Conservation (phyloP, 306 rosid genomes). For the Elaeagnus macrophylla region DNA sequence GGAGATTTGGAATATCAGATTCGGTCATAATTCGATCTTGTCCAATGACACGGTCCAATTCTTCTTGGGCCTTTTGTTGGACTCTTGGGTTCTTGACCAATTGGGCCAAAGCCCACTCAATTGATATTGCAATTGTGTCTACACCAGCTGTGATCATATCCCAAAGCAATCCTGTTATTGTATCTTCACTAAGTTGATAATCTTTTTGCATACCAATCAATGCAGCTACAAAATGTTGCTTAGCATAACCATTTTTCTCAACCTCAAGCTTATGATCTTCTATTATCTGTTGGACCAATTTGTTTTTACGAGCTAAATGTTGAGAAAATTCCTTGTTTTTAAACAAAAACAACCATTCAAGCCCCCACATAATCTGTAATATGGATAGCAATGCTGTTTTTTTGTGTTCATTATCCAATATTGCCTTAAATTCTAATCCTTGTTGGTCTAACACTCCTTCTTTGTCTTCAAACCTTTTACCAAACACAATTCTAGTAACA, state of each 20-base stretch:
- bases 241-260: constrained; percentile 43
- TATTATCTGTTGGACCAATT: constrained; percentile 69
- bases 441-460: constrained; percentile 62
- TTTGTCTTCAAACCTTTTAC: constrained; percentile 66
- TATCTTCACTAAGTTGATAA: constrained; percentile 83
- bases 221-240: constrained; percentile 83
- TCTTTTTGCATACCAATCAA: constrained; percentile 64
- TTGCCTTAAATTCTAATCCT: constrained; percentile 67
- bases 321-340: constrained; percentile 78
- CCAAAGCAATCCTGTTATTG: constrained; percentile 86
- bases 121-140: constrained; percentile 69
- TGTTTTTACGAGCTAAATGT: constrained; percentile 62
- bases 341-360: constrained; percentile 76
- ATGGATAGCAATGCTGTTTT: constrained; percentile 66
- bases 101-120: constrained; percentile 87
- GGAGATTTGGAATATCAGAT: constrained; percentile 57
- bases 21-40: constrained; percentile 56
- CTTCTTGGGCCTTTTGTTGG: constrained; percentile 75
- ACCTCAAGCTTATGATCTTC: constrained; percentile 75
- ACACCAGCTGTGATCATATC: constrained; percentile 90
- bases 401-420: constrained; percentile 57
- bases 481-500: constrained; percentile 78
- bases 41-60: constrained; percentile 58
- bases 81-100: constrained; percentile 74
- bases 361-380: constrained; percentile 79